phyloP scores from a whole-genome alignment of 768 basidiomycete genomes.

The Tylopilus subfusipes region DNA sequence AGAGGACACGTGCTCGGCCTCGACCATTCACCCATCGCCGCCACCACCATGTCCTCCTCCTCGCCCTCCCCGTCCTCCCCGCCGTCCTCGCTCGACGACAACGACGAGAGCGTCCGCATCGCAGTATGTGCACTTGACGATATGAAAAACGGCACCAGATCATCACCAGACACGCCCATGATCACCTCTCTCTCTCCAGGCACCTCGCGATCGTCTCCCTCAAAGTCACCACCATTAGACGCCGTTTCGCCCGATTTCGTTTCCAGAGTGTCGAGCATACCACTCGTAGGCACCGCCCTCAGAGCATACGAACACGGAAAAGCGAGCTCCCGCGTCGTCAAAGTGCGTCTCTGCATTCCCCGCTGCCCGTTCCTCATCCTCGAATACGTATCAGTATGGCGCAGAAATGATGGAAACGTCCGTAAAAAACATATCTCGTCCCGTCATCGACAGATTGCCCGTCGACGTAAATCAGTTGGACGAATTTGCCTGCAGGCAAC shows the following conservation, averaged over 20 bases:
- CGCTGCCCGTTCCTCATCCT: conserved; percentile 8
- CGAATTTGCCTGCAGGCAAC: conserved; percentile 84
- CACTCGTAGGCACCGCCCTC: conserved; percentile 69
- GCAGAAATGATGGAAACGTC: conserved; percentile 85
- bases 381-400: conserved; percentile 57
- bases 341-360: conserved; percentile 43
- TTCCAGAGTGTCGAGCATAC: conserved; percentile 62
- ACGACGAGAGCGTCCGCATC: conserved; percentile 77
- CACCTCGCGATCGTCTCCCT: conserved; percentile 13
- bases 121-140: conserved; percentile 74
- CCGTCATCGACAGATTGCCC: conserved; percentile 76
- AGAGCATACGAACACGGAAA: conserved; percentile 80
- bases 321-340: conserved; percentile 79
- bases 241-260: conserved; percentile 35
- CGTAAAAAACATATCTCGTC: conserved; percentile 74
- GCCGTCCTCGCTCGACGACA: conserved; percentile 38
- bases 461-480: conserved; percentile 73
- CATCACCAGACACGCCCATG: conserved; percentile 11
- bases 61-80: conserved; percentile 13
- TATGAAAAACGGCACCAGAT: conserved; percentile 55
- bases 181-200: conserved; percentile 1
- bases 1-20: background rate
- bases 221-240: conserved; percentile 13
- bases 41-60: conserved; percentile 13
- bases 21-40: background rate